These are phyloP conservation scores for Plasmodium gallinaceum DNA, from an alignment of 169 alveolate genomes.

Conservation along the genomic window DNA sequence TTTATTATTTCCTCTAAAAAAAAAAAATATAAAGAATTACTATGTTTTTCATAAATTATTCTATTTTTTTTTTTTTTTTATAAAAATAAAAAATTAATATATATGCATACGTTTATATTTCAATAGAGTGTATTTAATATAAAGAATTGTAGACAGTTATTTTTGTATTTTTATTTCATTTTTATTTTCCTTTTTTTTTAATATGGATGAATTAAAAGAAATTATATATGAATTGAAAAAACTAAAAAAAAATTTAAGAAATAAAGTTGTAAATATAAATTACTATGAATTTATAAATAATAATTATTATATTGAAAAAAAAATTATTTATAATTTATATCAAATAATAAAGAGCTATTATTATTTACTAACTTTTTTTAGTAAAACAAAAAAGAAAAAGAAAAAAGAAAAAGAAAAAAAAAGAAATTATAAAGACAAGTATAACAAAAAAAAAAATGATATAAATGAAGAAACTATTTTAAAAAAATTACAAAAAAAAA, in stretches of 20 bases:
- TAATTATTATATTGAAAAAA: conserved; percentile 22
- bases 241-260: not conserved
- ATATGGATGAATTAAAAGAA: not conserved
- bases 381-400: not conserved
- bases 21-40: no score
- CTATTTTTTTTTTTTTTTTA: no score
- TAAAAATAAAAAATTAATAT: no score
- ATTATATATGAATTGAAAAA: not conserved
- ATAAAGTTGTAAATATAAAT: not conserved
- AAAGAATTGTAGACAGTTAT: no score
- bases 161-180: no score
- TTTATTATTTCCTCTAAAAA: no score
- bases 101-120: no score
- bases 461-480: not conserved
- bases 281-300: not conserved
- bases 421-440: not conserved
- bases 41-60: no score
- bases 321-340: conserved; percentile 16
- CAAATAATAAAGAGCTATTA: conserved; percentile 17
- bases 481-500: not conserved
- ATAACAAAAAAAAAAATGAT: not conserved
- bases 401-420: not conserved
- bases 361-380: conserved; percentile 5
- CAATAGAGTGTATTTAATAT: no score
- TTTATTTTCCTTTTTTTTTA: no score